Conservation (phyloP, 2,329 filamentous ascomycete genomes). For the Botrytis cinerea region DNA sequence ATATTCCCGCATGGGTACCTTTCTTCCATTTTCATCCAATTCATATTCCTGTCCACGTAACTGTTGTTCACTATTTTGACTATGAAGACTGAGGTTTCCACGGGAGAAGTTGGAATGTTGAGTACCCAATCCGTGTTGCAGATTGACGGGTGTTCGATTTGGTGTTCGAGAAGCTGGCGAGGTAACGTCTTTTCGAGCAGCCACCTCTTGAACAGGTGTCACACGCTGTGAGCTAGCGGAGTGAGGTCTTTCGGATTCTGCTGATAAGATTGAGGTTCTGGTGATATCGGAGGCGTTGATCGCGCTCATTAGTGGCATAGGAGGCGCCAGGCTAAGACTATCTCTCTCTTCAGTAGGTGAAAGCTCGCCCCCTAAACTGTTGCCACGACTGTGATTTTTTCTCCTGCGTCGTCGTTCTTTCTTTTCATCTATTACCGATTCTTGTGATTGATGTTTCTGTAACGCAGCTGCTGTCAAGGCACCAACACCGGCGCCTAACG, state of each 20-base stretch:
- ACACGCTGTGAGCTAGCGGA: constrained; percentile 57
- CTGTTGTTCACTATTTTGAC: constrained; percentile 48
- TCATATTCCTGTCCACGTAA: constrained; percentile 43
- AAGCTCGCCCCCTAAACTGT: constrained; percentile 46
- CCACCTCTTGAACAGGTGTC: constrained; percentile 64
- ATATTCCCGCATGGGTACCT: constrained; percentile 38
- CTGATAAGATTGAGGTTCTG: constrained; percentile 81
- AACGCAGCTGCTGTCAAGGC: constrained; percentile 63
- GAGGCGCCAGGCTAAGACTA: constrained; percentile 60
- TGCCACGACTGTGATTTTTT: constrained; percentile 50
- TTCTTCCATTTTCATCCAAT: constrained; percentile 41
- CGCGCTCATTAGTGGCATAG: constrained; percentile 86
- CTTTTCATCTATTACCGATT: constrained; percentile 53
- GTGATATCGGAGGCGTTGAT: constrained; percentile 86
- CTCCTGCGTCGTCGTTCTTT: constrained; percentile 46
- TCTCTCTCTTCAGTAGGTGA: constrained; percentile 49
- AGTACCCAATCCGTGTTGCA: constrained; percentile 63
- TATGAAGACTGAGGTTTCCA: constrained; percentile 51
- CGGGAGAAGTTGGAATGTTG: constrained; percentile 55
- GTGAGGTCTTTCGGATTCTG: constrained; percentile 69
- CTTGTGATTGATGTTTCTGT: constrained; percentile 64
- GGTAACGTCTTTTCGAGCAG: constrained; percentile 51
- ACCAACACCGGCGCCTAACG: constrained; percentile 48
- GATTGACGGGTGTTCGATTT: constrained; percentile 58
- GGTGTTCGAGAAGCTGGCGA: constrained; percentile 64